Conservation (phyloP, 495 filamentous ascomycete species). For the Jackrogersella multiformis region DNA sequence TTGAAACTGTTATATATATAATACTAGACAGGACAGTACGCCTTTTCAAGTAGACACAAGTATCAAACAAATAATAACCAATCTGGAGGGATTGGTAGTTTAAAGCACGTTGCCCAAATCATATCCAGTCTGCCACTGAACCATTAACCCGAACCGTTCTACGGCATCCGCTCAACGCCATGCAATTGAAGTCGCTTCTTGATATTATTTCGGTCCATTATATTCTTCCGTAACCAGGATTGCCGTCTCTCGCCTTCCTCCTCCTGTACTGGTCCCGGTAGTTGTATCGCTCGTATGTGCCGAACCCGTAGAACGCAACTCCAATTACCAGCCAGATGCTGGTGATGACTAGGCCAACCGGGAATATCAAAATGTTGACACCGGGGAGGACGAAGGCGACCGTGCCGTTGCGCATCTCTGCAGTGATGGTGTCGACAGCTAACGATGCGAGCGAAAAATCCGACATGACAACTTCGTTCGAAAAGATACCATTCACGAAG, state of each 20-base stretch:
- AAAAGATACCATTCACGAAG: slow-evolving; percentile 75
- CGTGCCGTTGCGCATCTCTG: slow-evolving; percentile 49
- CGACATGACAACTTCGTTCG: slow-evolving; percentile 57
- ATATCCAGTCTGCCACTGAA: slow-evolving; percentile 23
- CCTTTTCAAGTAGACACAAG: slow-evolving; percentile 23
- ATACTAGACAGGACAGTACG: slow-evolving; percentile 2
- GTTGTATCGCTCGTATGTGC: slow-evolving; percentile 69
- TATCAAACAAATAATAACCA: slow-evolving; percentile 27
- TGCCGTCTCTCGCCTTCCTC: slow-evolving; percentile 56
- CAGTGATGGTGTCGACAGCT: slow-evolving; percentile 49
- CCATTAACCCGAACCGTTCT: slow-evolving; percentile 14
- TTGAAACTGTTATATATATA: slow-evolving; percentile 21
- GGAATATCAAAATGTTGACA: slow-evolving; percentile 71
- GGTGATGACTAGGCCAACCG: slow-evolving; percentile 72
- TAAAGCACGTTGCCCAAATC: slow-evolving; percentile 27
- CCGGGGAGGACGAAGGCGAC: slow-evolving; percentile 73
- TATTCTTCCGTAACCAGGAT: slow-evolving; percentile 48
- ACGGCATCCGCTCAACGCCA: slow-evolving; percentile 25
- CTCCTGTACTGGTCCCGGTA: slow-evolving; percentile 69
- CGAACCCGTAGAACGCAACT: slow-evolving; percentile 64
- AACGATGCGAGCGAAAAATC: slow-evolving; percentile 52
- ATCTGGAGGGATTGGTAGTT: slow-evolving; percentile 6
- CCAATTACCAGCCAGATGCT: slow-evolving; percentile 67
- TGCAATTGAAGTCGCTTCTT: background rate
- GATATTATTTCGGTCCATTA: slow-evolving; percentile 27